These are phyloP conservation scores for Eleusine indica DNA, from an alignment of 176 grass and related monocot species.

Conservation along the genomic window DNA sequence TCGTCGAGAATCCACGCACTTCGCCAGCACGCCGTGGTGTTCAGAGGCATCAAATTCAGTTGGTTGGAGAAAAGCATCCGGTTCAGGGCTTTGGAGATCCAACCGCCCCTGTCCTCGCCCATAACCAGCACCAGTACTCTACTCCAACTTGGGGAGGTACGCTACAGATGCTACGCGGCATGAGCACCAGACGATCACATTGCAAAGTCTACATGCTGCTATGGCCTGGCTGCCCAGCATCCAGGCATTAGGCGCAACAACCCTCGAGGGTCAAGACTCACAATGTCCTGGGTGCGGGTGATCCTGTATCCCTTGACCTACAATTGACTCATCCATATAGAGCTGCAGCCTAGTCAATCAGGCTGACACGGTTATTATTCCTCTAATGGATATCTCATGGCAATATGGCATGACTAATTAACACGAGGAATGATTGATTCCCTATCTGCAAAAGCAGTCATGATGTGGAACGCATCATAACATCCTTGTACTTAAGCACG, in stretches of 20 bases:
- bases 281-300: not conserved
- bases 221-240: conserved; percentile 3
- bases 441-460: not conserved
- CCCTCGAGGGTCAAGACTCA: not conserved
- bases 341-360: not conserved
- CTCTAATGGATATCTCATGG: not conserved
- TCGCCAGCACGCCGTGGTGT: not conserved
- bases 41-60: not conserved
- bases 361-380: not conserved
- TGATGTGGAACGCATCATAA: not conserved
- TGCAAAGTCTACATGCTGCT: not conserved
- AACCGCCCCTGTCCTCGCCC: conserved; percentile 8
- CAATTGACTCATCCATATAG: not conserved
- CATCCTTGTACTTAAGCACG: not conserved
- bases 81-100: not conserved
- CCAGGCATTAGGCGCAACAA: not conserved
- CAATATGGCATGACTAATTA: not conserved
- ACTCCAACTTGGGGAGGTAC: not conserved
- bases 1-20: not conserved
- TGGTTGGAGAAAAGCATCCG: not conserved
- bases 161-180: not conserved
- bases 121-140: conserved; percentile 19
- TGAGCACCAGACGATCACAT: not conserved
- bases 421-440: conserved; percentile 5
- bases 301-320: conserved; percentile 18